A percentile compares a stretch with the other conserved stretches of the same genome.
These are phyloP conservation scores for Agastache rugosa DNA, from an alignment of 257 asterid species.

Conservation along the genomic window DNA sequence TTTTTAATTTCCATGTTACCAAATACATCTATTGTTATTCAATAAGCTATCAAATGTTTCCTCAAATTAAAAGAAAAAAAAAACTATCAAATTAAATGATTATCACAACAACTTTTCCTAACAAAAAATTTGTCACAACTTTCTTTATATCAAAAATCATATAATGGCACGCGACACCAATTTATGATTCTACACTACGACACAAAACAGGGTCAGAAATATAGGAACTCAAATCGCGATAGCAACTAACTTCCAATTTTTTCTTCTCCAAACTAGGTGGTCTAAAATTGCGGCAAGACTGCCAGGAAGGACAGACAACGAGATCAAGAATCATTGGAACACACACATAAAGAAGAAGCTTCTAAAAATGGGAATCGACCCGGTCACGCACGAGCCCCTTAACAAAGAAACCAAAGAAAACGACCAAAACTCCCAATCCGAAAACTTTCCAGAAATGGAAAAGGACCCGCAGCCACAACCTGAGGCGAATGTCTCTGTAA, in stretches of 20 bases:
- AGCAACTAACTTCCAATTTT: background rate
- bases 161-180: background rate
- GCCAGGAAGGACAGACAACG: slow-evolving; percentile 94
- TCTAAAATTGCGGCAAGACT: slow-evolving; percentile 90
- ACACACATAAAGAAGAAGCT: slow-evolving; percentile 95
- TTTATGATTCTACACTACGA: background rate
- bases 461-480: slow-evolving; percentile 28
- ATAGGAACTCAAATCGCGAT: background rate
- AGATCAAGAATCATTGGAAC: slow-evolving; percentile 97
- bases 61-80: too few relatives aligned
- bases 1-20: background rate
- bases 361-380: slow-evolving; percentile 87
- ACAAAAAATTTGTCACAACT: background rate
- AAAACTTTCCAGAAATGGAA: slow-evolving; percentile 28
- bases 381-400: slow-evolving; percentile 82
- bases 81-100: too few relatives aligned
- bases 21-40: background rate
- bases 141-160: background rate
- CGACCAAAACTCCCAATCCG: slow-evolving; percentile 35
- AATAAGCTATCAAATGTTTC: background rate
- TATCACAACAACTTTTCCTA: background rate
- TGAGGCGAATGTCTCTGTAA: slow-evolving; percentile 20
- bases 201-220: too few relatives aligned
- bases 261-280: slow-evolving; percentile 53
- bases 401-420: slow-evolving; percentile 42